Percentiles rank a stretch among this genome's conserved stretches.
phyloP scores from a whole-genome alignment of 495 filamentous ascomycete genomes.

The Neurospora sp. region DNA sequence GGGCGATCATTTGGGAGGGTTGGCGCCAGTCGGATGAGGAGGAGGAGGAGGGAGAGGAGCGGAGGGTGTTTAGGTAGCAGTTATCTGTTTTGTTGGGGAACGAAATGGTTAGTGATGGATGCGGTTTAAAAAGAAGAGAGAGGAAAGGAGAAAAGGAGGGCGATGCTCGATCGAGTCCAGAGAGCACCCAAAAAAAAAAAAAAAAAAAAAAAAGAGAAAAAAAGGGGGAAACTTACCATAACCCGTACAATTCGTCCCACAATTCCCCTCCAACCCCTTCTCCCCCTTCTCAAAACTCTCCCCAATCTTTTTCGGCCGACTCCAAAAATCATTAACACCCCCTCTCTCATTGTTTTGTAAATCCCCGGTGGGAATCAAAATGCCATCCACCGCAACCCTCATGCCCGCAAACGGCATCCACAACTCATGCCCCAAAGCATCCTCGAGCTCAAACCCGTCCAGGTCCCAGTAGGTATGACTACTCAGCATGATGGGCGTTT shows the following conservation, averaged over 20 bases:
- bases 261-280: conserved; percentile 48
- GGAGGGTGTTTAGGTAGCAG: conserved; percentile 40
- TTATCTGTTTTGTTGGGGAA: conserved; percentile 25
- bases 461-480: conserved; percentile 79
- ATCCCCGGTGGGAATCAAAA: conserved; percentile 48
- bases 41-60: conserved; percentile 6
- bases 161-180: too few relatives aligned
- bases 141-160: too few relatives aligned
- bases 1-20: conserved; percentile 45
- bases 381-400: conserved; percentile 61
- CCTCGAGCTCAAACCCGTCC: conserved; percentile 62
- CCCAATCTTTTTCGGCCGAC: conserved; percentile 65
- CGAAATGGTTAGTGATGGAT: background rate
- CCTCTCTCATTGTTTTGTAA: conserved; percentile 30
- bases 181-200: too few relatives aligned
- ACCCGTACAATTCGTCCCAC: conserved; percentile 64
- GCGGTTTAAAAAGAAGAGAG: background rate
- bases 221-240: conserved; percentile 47
- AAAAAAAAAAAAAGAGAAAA: background rate
- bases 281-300: conserved; percentile 38
- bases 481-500: conserved; percentile 58
- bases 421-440: conserved; percentile 61
- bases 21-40: conserved; percentile 37
- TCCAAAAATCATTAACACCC: conserved; percentile 65
- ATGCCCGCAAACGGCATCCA: conserved; percentile 62